Conservation (phyloP, 768 basidiomycete species). For the Lactarius vividus region DNA sequence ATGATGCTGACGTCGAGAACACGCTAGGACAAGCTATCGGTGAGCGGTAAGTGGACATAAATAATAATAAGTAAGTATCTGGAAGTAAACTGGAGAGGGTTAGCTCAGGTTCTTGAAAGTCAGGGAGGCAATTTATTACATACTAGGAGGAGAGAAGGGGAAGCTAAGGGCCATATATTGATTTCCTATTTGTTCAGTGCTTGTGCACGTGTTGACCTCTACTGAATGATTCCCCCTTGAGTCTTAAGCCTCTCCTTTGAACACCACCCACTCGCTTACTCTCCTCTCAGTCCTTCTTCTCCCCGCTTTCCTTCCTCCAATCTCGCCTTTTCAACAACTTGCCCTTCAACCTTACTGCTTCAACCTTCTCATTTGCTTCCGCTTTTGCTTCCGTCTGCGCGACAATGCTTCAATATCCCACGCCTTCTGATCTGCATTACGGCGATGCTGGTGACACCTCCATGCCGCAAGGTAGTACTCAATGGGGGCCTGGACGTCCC, state of each 20-base stretch:
- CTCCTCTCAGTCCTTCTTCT: neutral
- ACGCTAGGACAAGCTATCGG: slow-evolving; percentile 1
- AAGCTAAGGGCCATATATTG: slow-evolving; percentile 6
- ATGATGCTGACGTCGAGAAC: slow-evolving; percentile 23
- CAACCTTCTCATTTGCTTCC: neutral
- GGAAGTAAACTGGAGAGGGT: slow-evolving; percentile 12
- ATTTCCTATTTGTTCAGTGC: slow-evolving; percentile 1
- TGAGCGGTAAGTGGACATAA: neutral
- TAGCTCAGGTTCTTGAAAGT: slow-evolving; percentile 12
- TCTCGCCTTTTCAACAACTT: neutral
- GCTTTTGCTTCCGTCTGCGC: neutral
- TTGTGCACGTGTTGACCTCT: slow-evolving; percentile 17
- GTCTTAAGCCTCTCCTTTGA: slow-evolving; percentile 20
- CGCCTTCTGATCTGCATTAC: slow-evolving; percentile 16
- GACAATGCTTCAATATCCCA: slow-evolving; percentile 14
- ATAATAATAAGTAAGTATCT: neutral
- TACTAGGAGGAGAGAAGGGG: slow-evolving; percentile 4
- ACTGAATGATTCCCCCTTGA: slow-evolving; percentile 21
- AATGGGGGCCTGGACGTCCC: slow-evolving; percentile 10
- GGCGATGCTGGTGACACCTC: neutral
- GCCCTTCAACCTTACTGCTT: too few species aligned
- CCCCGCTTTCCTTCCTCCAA: neutral
- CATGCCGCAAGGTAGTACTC: slow-evolving; percentile 9
- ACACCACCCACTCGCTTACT: neutral
- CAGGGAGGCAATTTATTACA: slow-evolving; percentile 9